A percentile compares a stretch with the other conserved stretches of the same genome.
Evolutionary conservation across 345 rosid species (phyloP).

Genomic region (Gynandropsis gynandra): DNA sequence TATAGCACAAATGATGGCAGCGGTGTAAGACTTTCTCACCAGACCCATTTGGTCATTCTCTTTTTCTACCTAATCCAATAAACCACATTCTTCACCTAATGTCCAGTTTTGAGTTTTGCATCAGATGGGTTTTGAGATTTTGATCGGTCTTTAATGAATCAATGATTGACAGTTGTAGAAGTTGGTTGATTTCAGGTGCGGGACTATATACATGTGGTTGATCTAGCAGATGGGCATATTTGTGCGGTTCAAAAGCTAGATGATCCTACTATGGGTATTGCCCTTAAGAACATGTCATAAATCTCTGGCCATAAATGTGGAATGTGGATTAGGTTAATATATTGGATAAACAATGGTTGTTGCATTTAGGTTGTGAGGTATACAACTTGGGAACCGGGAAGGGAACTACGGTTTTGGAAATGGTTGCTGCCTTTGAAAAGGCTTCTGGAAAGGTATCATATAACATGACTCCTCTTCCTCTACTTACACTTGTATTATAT

Average conservation of each 20-base stretch:
- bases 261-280: constrained; percentile 67
- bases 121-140: background rate
- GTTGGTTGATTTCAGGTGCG: constrained; percentile 51
- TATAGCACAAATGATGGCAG: constrained; percentile 91
- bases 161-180: constrained; percentile 12
- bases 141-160: background rate
- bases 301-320: too few relatives aligned
- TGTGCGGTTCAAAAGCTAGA: constrained; percentile 71
- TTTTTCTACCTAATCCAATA: background rate
- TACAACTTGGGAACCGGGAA: constrained; percentile 94
- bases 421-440: constrained; percentile 91
- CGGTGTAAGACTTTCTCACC: constrained; percentile 54
- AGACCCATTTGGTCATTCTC: background rate
- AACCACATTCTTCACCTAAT: too few relatives aligned
- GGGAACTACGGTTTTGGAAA: constrained; percentile 95
- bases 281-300: too few relatives aligned
- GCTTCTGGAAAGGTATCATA: constrained; percentile 77
- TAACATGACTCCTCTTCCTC: constrained; percentile 4
- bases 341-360: too few relatives aligned
- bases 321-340: too few relatives aligned
- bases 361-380: constrained; percentile 94
- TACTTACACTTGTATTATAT: background rate
- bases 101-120: too few relatives aligned
- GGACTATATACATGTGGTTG: constrained; percentile 91
- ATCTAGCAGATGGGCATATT: constrained; percentile 91